Conservation (phyloP, 768 basidiomycete species). For the Candolleomyces efflorescens region DNA sequence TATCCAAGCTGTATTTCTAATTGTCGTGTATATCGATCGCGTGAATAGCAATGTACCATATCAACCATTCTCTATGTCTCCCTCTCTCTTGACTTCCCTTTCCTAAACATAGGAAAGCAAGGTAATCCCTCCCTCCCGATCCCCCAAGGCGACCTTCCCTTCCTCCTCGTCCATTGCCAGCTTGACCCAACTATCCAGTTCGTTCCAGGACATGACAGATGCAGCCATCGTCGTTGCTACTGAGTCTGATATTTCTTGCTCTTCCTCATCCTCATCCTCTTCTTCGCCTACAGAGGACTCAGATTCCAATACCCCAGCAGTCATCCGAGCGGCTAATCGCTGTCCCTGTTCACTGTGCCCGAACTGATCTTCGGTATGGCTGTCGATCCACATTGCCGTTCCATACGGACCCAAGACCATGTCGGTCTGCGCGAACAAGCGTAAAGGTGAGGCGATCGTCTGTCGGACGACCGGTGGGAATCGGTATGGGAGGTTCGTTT, state of each 20-base stretch:
- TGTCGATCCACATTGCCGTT: conserved; percentile 65
- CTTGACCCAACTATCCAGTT: conserved; percentile 46
- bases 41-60: neutral
- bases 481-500: conserved; percentile 43
- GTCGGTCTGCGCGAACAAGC: conserved; percentile 51
- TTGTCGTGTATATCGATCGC: neutral
- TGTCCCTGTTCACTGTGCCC: conserved; percentile 48
- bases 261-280: conserved; percentile 18
- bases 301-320: conserved; percentile 20
- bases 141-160: conserved; percentile 42
- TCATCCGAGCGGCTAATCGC: conserved; percentile 38
- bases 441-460: conserved; percentile 50
- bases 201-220: conserved; percentile 42
- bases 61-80: neutral
- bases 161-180: conserved; percentile 45
- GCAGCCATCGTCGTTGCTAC: conserved; percentile 26
- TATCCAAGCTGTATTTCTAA: neutral
- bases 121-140: conserved; percentile 42
- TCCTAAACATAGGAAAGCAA: conserved; percentile 45
- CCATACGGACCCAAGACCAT: conserved; percentile 55
- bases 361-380: conserved; percentile 49
- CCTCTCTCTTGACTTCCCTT: neutral
- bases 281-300: conserved; percentile 5
- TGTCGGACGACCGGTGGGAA: conserved; percentile 31
- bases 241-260: conserved; percentile 18